A percentile compares a stretch with the other conserved stretches of the same genome.
Evolutionary conservation across 73 alveolate genomes (phyloP).

Genomic region (Stentor coeruleus): DNA sequence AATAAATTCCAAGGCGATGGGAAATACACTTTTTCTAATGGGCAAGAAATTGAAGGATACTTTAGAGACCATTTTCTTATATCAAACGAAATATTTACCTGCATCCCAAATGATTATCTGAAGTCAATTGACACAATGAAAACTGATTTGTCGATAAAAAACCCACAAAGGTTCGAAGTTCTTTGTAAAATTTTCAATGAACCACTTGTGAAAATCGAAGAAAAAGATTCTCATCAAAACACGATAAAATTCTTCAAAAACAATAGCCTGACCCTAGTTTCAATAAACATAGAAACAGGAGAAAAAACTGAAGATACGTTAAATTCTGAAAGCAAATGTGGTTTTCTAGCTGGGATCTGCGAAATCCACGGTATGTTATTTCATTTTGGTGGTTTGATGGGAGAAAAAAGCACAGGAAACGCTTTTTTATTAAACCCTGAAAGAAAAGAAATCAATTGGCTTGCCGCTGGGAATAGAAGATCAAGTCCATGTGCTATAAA

Average conservation of each 20-base stretch:
- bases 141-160: too few relatives aligned
- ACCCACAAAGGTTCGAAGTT: background rate
- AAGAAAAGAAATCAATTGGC: background rate
- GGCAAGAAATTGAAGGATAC: background rate
- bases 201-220: background rate
- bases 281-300: background rate
- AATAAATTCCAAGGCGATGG: conserved; percentile 10
- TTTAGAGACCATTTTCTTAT: background rate
- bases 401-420: background rate
- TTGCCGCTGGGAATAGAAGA: background rate
- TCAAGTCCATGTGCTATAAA: background rate
- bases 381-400: background rate
- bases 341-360: background rate
- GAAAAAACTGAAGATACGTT: background rate
- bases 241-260: background rate
- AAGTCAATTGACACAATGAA: background rate
- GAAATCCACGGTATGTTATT: background rate
- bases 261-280: too few relatives aligned
- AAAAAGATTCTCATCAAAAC: background rate
- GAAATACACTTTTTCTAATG: background rate
- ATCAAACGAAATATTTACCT: background rate
- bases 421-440: background rate
- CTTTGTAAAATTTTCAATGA: background rate
- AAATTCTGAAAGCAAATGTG: background rate
- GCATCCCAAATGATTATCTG: background rate